These are phyloP conservation scores for Nigrospora osmanthi DNA, from an alignment of 2,329 filamentous ascomycete species.

Conservation along the genomic window DNA sequence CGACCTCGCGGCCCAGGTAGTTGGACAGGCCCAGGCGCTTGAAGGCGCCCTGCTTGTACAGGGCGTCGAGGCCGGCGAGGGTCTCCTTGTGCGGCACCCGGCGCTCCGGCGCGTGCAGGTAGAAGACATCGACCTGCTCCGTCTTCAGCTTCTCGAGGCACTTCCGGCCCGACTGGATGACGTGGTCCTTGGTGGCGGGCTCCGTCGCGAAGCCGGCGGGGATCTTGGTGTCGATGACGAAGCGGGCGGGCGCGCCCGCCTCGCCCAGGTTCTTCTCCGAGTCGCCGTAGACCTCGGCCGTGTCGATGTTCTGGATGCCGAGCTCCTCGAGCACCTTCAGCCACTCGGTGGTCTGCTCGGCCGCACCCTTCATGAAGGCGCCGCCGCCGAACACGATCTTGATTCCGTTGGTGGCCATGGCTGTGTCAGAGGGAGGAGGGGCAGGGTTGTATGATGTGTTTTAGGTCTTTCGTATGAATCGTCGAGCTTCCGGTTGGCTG, in stretches of 20 bases:
- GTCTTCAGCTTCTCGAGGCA: constrained; percentile 12
- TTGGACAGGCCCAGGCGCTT: constrained; percentile 37
- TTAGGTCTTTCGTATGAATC: no score
- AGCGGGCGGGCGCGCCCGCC: constrained; percentile 7
- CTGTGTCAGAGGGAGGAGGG: no score
- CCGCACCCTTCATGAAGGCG: not conserved
- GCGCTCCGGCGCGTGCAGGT: constrained; percentile 37
- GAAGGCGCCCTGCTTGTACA: constrained; percentile 31
- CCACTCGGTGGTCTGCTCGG: not conserved
- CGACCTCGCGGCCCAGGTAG: constrained; percentile 33
- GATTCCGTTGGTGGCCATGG: not conserved
- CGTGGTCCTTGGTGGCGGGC: constrained; percentile 6
- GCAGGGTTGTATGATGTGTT: no score
- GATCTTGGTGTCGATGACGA: constrained; percentile 16
- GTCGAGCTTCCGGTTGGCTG: no score
- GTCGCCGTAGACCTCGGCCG: constrained; percentile 11
- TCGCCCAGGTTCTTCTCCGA: constrained; percentile 13
- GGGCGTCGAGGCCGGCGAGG: constrained; percentile 30
- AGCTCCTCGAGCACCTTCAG: not conserved
- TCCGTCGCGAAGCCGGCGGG: constrained; percentile 1
- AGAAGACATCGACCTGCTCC: constrained; percentile 23
- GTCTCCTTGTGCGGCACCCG: constrained; percentile 31
- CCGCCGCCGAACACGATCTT: not conserved
- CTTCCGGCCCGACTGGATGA: constrained; percentile 8
- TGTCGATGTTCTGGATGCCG: constrained; percentile 12